These are phyloP conservation scores for Didymella sp. DNA, from an alignment of 2,329 filamentous ascomycete species.

Conservation along the genomic window DNA sequence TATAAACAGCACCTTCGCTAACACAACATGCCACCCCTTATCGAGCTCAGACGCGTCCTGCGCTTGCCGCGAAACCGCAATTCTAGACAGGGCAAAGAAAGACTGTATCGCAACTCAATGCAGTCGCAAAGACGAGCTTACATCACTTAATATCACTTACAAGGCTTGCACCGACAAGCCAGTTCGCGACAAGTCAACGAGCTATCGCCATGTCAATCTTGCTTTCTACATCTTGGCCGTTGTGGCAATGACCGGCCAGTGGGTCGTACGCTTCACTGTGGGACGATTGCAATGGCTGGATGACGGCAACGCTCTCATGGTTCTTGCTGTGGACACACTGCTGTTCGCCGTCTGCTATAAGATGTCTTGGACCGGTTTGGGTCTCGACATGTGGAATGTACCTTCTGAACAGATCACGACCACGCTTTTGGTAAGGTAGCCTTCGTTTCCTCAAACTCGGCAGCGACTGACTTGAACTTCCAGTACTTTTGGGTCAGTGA, in stretches of 20 bases:
- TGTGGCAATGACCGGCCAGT: conserved; percentile 1
- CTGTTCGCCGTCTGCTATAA: conserved; percentile 16
- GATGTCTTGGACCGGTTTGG: conserved; percentile 23
- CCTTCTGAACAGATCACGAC: conserved; percentile 9
- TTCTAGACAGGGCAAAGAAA: background rate
- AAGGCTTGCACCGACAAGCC: conserved; percentile 8
- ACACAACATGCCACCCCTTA: background rate
- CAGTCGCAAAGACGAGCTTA: conserved; percentile 3
- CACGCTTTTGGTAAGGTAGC: conserved; percentile 16
- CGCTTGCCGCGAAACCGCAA: background rate
- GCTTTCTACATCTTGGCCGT: conserved; percentile 8
- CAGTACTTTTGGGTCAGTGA: conserved; percentile 41
- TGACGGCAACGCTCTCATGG: conserved; percentile 7
- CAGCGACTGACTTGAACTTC: background rate
- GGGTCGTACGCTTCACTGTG: conserved; percentile 1
- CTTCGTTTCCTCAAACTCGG: too few species aligned
- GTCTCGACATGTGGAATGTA: conserved; percentile 22
- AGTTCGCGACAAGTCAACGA: conserved; percentile 13
- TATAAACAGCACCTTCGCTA: conserved; percentile 1
- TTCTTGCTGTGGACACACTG: conserved; percentile 4
- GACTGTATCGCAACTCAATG: conserved; percentile 4
- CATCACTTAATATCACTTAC: background rate
- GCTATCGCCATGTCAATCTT: conserved; percentile 5
- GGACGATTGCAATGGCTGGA: conserved; percentile 12
- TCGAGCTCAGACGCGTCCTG: background rate